phyloP scores from a whole-genome alignment of 2,329 filamentous ascomycete species.

The Monosporascus cannonballus region DNA sequence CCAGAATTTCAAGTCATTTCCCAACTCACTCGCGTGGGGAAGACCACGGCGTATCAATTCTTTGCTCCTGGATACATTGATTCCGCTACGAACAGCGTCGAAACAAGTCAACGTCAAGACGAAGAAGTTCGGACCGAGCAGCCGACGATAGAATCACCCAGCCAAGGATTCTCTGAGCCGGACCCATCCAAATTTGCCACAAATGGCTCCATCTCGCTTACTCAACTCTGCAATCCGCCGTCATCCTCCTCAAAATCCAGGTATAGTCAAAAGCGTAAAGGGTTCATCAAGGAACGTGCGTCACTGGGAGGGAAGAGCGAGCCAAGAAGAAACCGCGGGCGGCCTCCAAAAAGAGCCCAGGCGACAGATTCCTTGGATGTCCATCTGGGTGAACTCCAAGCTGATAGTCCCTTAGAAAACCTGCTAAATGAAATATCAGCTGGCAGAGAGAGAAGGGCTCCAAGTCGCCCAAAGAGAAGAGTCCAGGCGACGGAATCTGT shows the following conservation, averaged over 20 bases:
- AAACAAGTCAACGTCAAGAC: constrained; percentile 2
- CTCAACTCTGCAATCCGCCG: constrained; percentile 7
- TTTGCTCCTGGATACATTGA: constrained; percentile 16
- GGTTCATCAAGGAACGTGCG: background rate
- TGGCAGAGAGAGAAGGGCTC: background rate
- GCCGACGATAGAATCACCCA: background rate
- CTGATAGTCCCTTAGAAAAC: background rate
- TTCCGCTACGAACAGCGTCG: background rate
- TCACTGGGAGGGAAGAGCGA: background rate
- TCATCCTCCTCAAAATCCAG: background rate
- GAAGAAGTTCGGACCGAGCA: background rate
- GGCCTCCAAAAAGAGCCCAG: constrained; percentile 6
- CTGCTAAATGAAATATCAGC: background rate
- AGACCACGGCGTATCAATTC: constrained; percentile 37
- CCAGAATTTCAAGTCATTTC: constrained; percentile 29
- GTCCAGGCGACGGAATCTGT: background rate
- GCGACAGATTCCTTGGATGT: background rate
- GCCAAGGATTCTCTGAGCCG: constrained; percentile 13
- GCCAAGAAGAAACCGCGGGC: background rate
- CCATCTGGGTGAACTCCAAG: background rate
- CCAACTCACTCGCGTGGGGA: constrained; percentile 31
- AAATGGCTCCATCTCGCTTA: constrained; percentile 6
- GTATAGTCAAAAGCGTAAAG: constrained; percentile 7
- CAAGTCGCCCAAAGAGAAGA: background rate
- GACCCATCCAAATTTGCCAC: constrained; percentile 10